These are phyloP conservation scores for Pleochaeta shiraiana DNA, from an alignment of 2,329 filamentous ascomycete species.

Conservation along the genomic window DNA sequence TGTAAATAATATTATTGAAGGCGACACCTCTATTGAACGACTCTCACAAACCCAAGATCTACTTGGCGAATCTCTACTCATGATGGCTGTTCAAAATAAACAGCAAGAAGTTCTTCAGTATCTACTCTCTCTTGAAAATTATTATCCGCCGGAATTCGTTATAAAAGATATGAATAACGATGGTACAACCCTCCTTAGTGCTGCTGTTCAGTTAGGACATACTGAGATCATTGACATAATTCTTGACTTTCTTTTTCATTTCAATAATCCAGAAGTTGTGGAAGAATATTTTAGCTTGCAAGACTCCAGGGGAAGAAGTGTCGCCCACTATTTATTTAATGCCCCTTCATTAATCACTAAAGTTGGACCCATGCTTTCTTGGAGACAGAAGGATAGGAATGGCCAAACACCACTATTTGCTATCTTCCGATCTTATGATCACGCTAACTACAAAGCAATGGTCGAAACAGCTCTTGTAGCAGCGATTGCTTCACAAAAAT, in stretches of 20 bases:
- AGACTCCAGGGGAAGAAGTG: conserved; percentile 69
- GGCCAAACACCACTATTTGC: conserved; percentile 97
- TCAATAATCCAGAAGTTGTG: conserved; percentile 32
- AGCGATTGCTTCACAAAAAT: conserved; percentile 52
- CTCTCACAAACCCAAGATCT: conserved; percentile 48
- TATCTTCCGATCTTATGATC: conserved; percentile 85
- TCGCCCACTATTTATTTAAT: conserved; percentile 93
- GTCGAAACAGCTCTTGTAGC: conserved; percentile 59
- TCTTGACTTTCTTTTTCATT: conserved; percentile 44
- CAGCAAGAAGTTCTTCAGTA: conserved; percentile 56
- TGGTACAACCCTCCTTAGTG: conserved; percentile 70
- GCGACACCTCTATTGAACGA: conserved; percentile 66
- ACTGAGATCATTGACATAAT: conserved; percentile 52
- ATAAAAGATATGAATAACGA: conserved; percentile 76
- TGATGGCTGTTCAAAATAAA: conserved; percentile 64
- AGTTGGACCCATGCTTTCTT: conserved; percentile 61
- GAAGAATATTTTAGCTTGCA: conserved; percentile 48
- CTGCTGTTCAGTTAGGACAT: conserved; percentile 71
- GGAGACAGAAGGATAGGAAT: conserved; percentile 84
- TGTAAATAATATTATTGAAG: conserved; percentile 50
- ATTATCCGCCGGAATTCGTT: conserved; percentile 49
- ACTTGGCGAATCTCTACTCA: conserved; percentile 62
- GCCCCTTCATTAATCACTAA: conserved; percentile 57
- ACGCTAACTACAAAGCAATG: conserved; percentile 71
- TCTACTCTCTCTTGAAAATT: conserved; percentile 52